phyloP scores from a whole-genome alignment of 176 grass and related monocot genomes.

The Hsuehochloa calcarea region DNA sequence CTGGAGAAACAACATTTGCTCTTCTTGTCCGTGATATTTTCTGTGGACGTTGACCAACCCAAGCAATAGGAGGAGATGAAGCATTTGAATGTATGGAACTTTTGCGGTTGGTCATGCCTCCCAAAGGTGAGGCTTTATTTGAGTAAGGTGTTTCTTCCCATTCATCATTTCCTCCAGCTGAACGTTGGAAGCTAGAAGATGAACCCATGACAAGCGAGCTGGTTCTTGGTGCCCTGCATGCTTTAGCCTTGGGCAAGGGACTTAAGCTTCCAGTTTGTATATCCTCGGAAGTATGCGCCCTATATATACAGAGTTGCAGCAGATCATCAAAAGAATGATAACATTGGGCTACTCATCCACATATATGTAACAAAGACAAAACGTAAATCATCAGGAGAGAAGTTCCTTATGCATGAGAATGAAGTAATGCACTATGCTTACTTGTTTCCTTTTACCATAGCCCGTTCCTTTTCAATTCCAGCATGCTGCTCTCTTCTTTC shows the following conservation, averaged over 20 bases:
- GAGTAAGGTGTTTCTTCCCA: slow-evolving; percentile 52
- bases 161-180: slow-evolving; percentile 54
- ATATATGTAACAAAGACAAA: slow-evolving; percentile 20
- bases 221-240: slow-evolving; percentile 65
- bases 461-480: slow-evolving; percentile 65
- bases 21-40: slow-evolving; percentile 83
- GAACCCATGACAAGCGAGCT: slow-evolving; percentile 54
- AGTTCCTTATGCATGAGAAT: neutral
- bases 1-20: slow-evolving; percentile 83
- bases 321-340: slow-evolving; percentile 32
- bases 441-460: slow-evolving; percentile 75
- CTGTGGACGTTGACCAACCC: slow-evolving; percentile 71
- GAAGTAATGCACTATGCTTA: slow-evolving; percentile 39
- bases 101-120: slow-evolving; percentile 56
- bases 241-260: slow-evolving; percentile 72
- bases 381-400: slow-evolving; percentile 4
- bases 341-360: neutral
- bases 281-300: slow-evolving; percentile 60
- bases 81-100: slow-evolving; percentile 49
- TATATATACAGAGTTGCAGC: slow-evolving; percentile 20
- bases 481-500: slow-evolving; percentile 67
- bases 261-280: slow-evolving; percentile 50
- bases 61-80: slow-evolving; percentile 67
- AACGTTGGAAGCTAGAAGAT: slow-evolving; percentile 57
- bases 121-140: slow-evolving; percentile 63